These are phyloP conservation scores for Picea abies DNA, from an alignment of 83 land plant species.

Conservation along the genomic window DNA sequence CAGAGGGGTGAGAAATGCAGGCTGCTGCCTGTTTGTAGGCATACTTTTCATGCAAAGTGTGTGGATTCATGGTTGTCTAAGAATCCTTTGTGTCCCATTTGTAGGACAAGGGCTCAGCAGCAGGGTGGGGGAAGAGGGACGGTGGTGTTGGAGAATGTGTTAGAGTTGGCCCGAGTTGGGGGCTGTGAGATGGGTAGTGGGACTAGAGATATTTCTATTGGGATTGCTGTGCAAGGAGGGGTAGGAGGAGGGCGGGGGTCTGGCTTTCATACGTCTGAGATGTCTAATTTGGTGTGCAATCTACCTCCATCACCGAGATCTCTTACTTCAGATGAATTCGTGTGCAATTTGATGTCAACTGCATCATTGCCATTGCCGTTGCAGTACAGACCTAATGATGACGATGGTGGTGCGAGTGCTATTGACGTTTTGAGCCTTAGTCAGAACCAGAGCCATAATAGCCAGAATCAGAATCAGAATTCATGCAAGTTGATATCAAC, in stretches of 20 bases:
- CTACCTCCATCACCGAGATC: background rate
- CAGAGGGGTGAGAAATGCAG: conserved; percentile 40
- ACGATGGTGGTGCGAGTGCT: too few species aligned
- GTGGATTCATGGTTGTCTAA: conserved; percentile 59
- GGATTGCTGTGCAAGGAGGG: background rate
- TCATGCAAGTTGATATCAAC: too few species aligned
- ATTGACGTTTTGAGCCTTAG: too few species aligned
- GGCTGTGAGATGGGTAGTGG: background rate
- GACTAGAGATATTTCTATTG: background rate
- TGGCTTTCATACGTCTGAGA: background rate
- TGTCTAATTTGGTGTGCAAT: background rate
- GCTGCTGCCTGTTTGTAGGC: conserved; percentile 50
- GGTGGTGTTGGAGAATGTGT: background rate
- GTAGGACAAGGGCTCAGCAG: conserved; percentile 33
- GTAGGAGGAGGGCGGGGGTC: background rate
- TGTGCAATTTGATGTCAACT: too few species aligned
- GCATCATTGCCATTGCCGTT: too few species aligned
- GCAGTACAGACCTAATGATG: too few species aligned
- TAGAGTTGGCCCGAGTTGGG: background rate
- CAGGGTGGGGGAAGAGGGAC: background rate
- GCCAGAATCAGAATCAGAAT: too few species aligned
- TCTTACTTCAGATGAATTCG: background rate
- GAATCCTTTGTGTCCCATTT: conserved; percentile 57
- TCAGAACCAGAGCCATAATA: too few species aligned
- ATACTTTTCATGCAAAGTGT: conserved; percentile 56